Base-by-base conservation (phyloP, 2,329 filamentous ascomycete species). In the Aspergillus ochraceus region DNA sequence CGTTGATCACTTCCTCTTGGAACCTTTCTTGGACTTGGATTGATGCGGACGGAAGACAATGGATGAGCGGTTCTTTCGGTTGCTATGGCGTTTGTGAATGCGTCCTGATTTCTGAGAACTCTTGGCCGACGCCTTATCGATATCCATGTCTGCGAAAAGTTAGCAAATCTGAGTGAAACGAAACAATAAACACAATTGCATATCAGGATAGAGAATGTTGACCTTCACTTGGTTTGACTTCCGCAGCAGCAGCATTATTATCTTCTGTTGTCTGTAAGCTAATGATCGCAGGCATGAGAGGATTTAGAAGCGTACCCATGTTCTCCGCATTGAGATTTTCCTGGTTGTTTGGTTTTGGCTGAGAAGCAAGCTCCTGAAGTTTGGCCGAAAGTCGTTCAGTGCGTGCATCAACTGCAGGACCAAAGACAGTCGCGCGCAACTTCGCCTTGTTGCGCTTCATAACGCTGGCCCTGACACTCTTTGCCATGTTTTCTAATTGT, bases 341-440 rank as follows among this genome's bases (percentile, higher is more conserved):
- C 67, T 83, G 80, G 49, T 80, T 75, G 57, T 77, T 75, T 53
- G 90, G 88, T 75, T 90, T 92, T 61, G 91, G 88, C 72, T 92
- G 88, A 59, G 88, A 83, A 51, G 90, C 90, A 68, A 96, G 76
- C 74, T 93, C 92, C 71, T 93, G 83, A 61, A 97, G 83, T 79
- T 95, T 97, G 62, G 90, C 90, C 45, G 91, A 92, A 39, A 97
- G 86, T 66, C 94, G 88, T 77, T 93, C 89, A 55, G 88, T 89
- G 68, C 94, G 86, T 50, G 90, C 92, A 69, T 84, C 81, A 75
- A 94, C 91, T 57, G 88, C 87, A 17, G 94, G 94, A 1, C 89
- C 91, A 77, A 96, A 97, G 66, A 97, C 89, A 65, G 86, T 87
- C 66, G 86, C 82, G 76, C 93, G 93, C 65, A 97, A 84, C 69